phyloP scores from a whole-genome alignment of 1,139 yeast genomes.

The Magnusiomyces paraingens region DNA sequence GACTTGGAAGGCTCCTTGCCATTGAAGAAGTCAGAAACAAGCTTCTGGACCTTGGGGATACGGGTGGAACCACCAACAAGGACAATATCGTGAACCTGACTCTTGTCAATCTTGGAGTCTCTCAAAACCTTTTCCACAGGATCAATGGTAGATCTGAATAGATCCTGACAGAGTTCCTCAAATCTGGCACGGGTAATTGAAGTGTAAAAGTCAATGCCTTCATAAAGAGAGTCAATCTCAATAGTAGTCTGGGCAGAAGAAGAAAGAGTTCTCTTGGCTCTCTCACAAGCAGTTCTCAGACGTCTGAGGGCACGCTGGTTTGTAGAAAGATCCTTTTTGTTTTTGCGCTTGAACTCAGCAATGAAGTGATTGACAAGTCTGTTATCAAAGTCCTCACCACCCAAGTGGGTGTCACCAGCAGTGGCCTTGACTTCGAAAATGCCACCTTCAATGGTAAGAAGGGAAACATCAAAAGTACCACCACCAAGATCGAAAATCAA shows the following conservation, averaged over 20 bases:
- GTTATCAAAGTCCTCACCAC: constrained; percentile 99
- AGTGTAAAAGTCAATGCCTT: constrained; percentile 95
- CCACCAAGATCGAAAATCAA: constrained; percentile 97
- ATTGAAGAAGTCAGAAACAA: constrained; percentile 95
- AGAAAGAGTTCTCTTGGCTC: constrained; percentile 98
- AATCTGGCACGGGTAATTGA: constrained; percentile 98
- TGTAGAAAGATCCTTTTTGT: constrained; percentile 82
- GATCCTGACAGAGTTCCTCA: constrained; percentile 93
- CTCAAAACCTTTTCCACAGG: constrained; percentile 98
- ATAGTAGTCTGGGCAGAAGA: constrained; percentile 95
- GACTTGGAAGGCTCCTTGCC: constrained; percentile 51
- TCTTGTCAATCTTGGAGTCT: constrained; percentile 89
- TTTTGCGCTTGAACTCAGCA: constrained; percentile 94
- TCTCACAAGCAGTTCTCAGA: constrained; percentile 98
- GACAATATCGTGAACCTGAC: constrained; percentile 90
- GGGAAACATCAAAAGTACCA: constrained; percentile 65
- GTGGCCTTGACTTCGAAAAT: constrained; percentile 99
- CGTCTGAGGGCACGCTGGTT: constrained; percentile 97
- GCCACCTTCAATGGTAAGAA: constrained; percentile 97
- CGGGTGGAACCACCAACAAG: constrained; percentile 99
- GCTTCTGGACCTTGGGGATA: constrained; percentile 98
- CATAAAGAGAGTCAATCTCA: constrained; percentile 94
- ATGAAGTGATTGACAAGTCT: constrained; percentile 91
- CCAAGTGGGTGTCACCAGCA: constrained; percentile 99
- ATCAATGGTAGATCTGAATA: constrained; percentile 92